Evolutionary conservation across 1,139 yeast species (phyloP).

Genomic region (Nematodospora anomalae): DNA sequence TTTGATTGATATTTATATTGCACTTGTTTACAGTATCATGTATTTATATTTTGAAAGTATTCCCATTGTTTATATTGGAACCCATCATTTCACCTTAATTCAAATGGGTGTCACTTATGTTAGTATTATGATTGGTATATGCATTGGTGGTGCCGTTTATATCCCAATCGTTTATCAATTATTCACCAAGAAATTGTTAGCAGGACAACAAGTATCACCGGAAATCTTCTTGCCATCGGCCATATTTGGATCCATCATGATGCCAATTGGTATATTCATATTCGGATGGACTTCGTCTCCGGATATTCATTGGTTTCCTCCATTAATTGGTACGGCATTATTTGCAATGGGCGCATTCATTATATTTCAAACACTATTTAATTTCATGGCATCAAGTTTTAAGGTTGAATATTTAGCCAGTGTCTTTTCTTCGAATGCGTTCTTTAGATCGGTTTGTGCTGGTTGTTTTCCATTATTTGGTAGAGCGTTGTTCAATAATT

Average conservation of each 20-base stretch:
- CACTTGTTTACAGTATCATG: conserved; percentile 30
- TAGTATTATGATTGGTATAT: conserved; percentile 22
- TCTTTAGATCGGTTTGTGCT: conserved; percentile 29
- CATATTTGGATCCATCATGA: conserved; percentile 27
- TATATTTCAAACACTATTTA: conserved; percentile 35
- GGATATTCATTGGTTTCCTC: conserved; percentile 34
- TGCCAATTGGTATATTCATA: conserved; percentile 34
- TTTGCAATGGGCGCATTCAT: conserved; percentile 32
- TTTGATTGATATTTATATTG: conserved; percentile 31
- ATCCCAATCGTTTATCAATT: conserved; percentile 18
- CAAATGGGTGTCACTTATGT: conserved; percentile 24
- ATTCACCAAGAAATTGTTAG: conserved; percentile 28
- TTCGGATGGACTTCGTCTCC: conserved; percentile 35
- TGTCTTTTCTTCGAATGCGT: conserved; percentile 32
- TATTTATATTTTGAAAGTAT: conserved; percentile 38
- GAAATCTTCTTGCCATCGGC: conserved; percentile 61
- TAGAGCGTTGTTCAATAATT: conserved; percentile 46
- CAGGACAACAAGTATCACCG: conserved; percentile 48
- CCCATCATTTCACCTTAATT: conserved; percentile 28
- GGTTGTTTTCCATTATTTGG: conserved; percentile 37
- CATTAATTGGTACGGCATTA: conserved; percentile 30
- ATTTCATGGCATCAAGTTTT: conserved; percentile 65
- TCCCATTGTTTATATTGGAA: conserved; percentile 29
- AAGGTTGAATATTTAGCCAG: conserved; percentile 30
- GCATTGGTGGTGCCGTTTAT: conserved; percentile 24